Percentiles rank a stretch among this genome's conserved stretches.
phyloP scores from a whole-genome alignment of 768 basidiomycete genomes.

The Lentinula guzmanii region DNA sequence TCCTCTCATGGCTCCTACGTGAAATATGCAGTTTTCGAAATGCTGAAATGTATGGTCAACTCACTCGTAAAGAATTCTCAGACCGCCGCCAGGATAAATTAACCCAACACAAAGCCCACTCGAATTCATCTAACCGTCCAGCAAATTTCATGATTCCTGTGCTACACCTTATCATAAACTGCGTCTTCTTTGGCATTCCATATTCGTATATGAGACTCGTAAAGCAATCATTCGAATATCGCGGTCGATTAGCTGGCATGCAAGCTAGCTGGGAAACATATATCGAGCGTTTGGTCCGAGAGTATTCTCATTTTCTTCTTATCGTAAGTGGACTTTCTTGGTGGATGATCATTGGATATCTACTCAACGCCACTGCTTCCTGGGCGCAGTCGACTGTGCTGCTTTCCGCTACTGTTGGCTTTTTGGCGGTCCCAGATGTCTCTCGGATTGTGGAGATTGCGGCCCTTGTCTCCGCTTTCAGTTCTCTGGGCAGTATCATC shows the following conservation, averaged over 20 bases:
- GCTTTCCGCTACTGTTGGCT: conserved; percentile 46
- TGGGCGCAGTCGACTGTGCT: conserved; percentile 41
- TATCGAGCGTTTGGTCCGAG: conserved; percentile 42
- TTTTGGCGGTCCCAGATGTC: conserved; percentile 39
- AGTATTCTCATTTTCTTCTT: conserved; percentile 52
- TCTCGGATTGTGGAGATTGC: conserved; percentile 26
- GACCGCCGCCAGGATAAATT: conserved; percentile 14
- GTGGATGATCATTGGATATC: background rate
- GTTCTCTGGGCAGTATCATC: conserved; percentile 50
- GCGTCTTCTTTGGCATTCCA: conserved; percentile 48
- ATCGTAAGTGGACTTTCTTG: conserved; percentile 30
- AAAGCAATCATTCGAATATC: conserved; percentile 40
- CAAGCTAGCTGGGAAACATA: conserved; percentile 45
- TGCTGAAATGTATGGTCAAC: conserved; percentile 37
- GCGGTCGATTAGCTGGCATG: conserved; percentile 41
- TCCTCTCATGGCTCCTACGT: conserved; percentile 45
- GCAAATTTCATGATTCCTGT: conserved; percentile 20
- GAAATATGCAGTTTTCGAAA: conserved; percentile 46
- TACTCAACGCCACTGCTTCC: background rate
- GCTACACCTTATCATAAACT: conserved; percentile 31
- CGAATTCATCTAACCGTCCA: conserved; percentile 13
- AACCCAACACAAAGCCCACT: conserved; percentile 9
- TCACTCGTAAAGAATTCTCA: conserved; percentile 26
- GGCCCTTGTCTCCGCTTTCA: conserved; percentile 39
- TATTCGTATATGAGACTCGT: conserved; percentile 45